phyloP scores from a whole-genome alignment of 345 rosid species.

The Syzygium aqueum region DNA sequence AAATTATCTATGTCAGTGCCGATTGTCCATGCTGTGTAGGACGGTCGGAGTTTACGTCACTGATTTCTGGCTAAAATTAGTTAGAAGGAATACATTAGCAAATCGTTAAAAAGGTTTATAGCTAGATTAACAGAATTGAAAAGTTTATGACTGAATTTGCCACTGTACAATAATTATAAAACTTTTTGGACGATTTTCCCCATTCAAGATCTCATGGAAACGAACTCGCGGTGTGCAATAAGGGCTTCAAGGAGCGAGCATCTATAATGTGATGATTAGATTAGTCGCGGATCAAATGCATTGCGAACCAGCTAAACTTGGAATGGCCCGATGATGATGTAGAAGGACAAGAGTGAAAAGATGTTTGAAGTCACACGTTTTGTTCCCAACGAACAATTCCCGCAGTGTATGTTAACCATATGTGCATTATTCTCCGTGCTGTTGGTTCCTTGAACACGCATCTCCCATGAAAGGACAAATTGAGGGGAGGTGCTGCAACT shows the following conservation, averaged over 20 bases:
- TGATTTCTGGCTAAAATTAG: fast-evolving
- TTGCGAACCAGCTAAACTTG: not conserved
- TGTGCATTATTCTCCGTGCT: not conserved
- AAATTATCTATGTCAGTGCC: not conserved
- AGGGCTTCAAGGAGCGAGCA: not conserved
- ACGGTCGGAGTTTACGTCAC: fast-evolving
- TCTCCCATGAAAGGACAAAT: not conserved
- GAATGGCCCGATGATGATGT: not conserved
- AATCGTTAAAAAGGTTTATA: too few species aligned
- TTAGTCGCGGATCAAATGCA: not conserved
- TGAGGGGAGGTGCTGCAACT: not conserved
- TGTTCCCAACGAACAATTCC: not conserved
- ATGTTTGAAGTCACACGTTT: not conserved
- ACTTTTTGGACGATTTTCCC: not conserved
- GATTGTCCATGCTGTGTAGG: fast-evolving
- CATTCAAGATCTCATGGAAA: not conserved
- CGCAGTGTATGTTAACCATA: not conserved
- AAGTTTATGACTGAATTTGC: fast-evolving
- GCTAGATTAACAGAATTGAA: not conserved
- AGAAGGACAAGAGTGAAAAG: not conserved
- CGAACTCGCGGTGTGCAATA: not conserved
- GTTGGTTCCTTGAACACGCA: not conserved
- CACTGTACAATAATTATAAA: fast-evolving
- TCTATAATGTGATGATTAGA: not conserved
- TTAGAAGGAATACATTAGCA: fast-evolving